Base-by-base conservation (phyloP, 2,329 filamentous ascomycete species). In the Botrytis elliptica region DNA sequence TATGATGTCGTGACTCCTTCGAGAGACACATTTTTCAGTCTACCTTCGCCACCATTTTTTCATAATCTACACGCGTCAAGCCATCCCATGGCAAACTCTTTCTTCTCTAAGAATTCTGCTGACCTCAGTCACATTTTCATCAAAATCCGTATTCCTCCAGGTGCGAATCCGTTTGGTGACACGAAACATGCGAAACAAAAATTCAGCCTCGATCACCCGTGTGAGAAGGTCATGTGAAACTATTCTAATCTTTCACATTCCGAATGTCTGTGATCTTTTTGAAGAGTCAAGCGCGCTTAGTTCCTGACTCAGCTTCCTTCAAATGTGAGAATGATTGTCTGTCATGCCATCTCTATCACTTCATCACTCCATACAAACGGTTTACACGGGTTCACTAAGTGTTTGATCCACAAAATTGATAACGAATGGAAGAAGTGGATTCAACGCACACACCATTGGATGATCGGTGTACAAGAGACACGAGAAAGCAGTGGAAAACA, bases 181-280 rank as follows among this genome's bases (percentile, higher is more conserved):
- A 65, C 70, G 44, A 57, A 62, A 55, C 38, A 33, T 57, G n/a
- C 46, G 49, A 57, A 57, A 57, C 36, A 57, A 29, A 64, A 20
- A 67, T 67, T 72, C 70, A 67, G 70, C 70, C 70, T 72, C 70
- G 40, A 52, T 44, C 38, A 72, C 70, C 62, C 44, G 46, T 72
- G 46, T 72, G 70, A 67, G 62, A 57, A 55, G 70, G 60, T 72
- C 70, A 72, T 49, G 70, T 67, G 70, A 72, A 72, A 72, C 36
- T 44, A 29, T 25, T 18, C 70, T 55, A 40, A 68, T 55, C 46
- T 38, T 66, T 55, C n/a, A 72, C 62, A 59, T 72, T 67, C 38
- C 60, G 33, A 57, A 52, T 52, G 49, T 52, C 49, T 52, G 46
- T 52, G 49, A n/a, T 52, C 49, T 52, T 52, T 49, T 29, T 71